phyloP scores from a whole-genome alignment of 2,329 filamentous ascomycete genomes.

The Diplocarpon rosae region DNA sequence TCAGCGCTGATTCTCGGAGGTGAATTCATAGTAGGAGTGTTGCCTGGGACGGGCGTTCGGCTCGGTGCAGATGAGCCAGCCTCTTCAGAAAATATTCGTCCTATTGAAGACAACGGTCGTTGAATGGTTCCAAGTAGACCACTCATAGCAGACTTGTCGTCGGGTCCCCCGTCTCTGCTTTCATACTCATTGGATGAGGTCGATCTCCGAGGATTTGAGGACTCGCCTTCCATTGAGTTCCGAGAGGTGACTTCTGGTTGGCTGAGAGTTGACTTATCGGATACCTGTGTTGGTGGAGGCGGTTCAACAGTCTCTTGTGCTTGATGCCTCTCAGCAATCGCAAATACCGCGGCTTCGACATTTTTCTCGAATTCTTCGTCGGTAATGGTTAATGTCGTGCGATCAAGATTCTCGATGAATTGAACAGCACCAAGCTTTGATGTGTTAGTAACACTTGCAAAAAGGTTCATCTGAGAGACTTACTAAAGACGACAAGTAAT shows the following conservation, averaged over 20 bases:
- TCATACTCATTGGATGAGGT: constrained; percentile 43
- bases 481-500: constrained; percentile 90
- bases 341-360: constrained; percentile 92
- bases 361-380: constrained; percentile 94
- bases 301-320: constrained; percentile 37
- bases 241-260: constrained; percentile 47
- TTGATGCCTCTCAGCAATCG: constrained; percentile 84
- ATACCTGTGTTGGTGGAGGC: constrained; percentile 27
- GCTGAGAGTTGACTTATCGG: constrained; percentile 38
- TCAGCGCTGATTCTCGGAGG: constrained; percentile 22
- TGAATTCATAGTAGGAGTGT: constrained; percentile 28
- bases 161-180: constrained; percentile 35
- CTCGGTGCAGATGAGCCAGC: constrained; percentile 14
- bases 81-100: constrained; percentile 83
- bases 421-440: constrained; percentile 78
- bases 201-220: constrained; percentile 44
- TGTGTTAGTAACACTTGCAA: constrained; percentile 3
- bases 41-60: constrained; percentile 35
- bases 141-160: constrained; percentile 72
- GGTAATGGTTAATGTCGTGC: constrained; percentile 82
- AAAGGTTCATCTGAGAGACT: constrained; percentile 19
- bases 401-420: constrained; percentile 93
- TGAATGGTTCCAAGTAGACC: constrained; percentile 86
- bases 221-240: constrained; percentile 48
- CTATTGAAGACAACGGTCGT: constrained; percentile 80